Evolutionary conservation across 108 stramenopile species (phyloP), one percentile per base, ranked within the genome.

Genomic region (Licmophora abbreviata): DNA sequence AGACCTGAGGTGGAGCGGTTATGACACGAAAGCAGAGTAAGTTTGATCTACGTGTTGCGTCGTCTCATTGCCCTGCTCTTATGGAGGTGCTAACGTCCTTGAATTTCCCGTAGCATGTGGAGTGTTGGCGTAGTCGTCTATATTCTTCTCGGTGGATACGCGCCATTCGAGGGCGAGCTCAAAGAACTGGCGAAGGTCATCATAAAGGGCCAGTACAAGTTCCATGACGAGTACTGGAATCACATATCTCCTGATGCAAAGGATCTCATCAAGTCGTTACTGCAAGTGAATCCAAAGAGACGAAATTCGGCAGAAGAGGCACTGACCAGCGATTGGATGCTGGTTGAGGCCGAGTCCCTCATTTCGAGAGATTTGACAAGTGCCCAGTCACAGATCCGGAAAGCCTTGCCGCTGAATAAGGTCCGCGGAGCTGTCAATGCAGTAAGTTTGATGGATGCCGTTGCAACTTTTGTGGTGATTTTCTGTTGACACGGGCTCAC

Each of bases 61-160:
- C n/a, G n/a, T n/a, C n/a, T n/a, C n/a, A n/a, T n/a, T n/a, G n/a
- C n/a, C n/a, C n/a, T n/a, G n/a, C n/a, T n/a, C n/a, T n/a, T n/a
- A n/a, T n/a, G n/a, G n/a, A n/a, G n/a, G n/a, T n/a, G n/a, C n/a
- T n/a, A n/a, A n/a, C n/a, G n/a, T n/a, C n/a, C n/a, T n/a, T n/a
- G n/a, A n/a, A n/a, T n/a, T n/a, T n/a, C n/a, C n/a, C 52, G 61
- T 27, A 95, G 96, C 47, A 85, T 95, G 83, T 98, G 97, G 97
- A 75, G 80, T 29, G 61, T 95, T 23, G 97, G 97, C 10, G 97
- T 98, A 10, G 92, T 98, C 40, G 65, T 76, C 1, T 98, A 84
- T 66, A 92, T 98, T 27, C 55, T 98, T 12, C 51, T 98, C 8
- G 94, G 88, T 14, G 95, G 95, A 7, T 96, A 94, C 54, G 83